Evolutionary conservation across 257 asterid species (phyloP), one percentile per base, ranked within the genome.

Genomic region (Solanum dulcamara): DNA sequence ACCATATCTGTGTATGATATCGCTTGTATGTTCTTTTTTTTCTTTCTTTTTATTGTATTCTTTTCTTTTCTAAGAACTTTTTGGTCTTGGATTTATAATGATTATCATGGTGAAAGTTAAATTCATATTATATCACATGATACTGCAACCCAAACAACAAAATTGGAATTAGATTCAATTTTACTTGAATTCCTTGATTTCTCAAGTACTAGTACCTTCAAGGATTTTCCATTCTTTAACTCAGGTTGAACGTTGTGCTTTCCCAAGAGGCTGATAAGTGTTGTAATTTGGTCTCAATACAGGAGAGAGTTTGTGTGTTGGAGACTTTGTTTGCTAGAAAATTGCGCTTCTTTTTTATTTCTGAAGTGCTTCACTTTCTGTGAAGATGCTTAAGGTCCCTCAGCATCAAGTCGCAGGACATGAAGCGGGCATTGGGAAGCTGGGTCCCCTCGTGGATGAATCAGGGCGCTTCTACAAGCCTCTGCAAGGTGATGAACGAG

Each of bases 321-420:
- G 42, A 28, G 81, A 77, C 62, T 44, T 75, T 77, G 18, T 26
- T 46, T 46, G 57, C 60, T 15, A 28, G 60, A 46, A 33, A 44
- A 15, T 46, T 77, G 15, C 40, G n/a, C 42, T 46, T 44, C 42
- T 4, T 32, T 77, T 75, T 14, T 22, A 57, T 57, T 75, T 44
- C 40, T 75, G 59, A 75, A 75, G 60, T 44, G 4, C 60, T 44
- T 75, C 82, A 44, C 24, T 75, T 44, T 38, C 84, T 80, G 74
- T 51, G 62, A 72, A 51, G 89, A 97, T 95, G 99, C 91, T 97
- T 70, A 93, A 92, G 93, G 86, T 88, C 81, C 97, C 99, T 14
- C 89, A 88, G 20, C 90, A 97, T 91, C 99, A 97, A 87, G 99
- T 97, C 79, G 98, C 99, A n/a, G 99, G 99, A 5, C 99, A 97